Base-by-base conservation (phyloP, 140 eudicot genomes). In the Stevia rebaudiana region DNA sequence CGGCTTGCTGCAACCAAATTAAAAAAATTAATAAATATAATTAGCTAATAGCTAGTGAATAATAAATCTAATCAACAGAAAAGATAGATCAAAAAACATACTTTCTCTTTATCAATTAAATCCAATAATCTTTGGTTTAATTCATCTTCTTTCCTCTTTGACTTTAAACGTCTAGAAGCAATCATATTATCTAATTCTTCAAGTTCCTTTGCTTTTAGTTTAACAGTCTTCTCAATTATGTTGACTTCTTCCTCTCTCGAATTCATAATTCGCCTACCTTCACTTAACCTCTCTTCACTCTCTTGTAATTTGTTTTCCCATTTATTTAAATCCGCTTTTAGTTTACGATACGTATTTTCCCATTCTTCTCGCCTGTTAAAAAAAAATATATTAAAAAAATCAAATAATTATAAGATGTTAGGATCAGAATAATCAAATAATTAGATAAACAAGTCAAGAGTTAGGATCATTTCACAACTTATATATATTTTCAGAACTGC, bases 291-390 rank as follows among this genome's bases (percentile, higher is more conserved):
- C 74, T 83, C 88, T 73, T 94, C 99, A 36, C 80, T 83, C 70
- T 83, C 95, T 61, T 86, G 95, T 72, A 94, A 75, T 33, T 85
- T 86, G 74, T 49, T 86, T 70, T 88, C 97, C 99, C 97, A 85
- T 56, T 85, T 86, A 44, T 21, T 61, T 71, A 94, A 31, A 66
- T 86, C 94, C 65, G 83, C 79, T 74, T 80, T 94, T 48, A 83
- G 97, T 70, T 80, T 88, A 12, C 71, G 48, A 33, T 67, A 48
- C 19, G 78, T 71, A 42, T 65, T 67, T 65, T 79, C 88, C 78
- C 88, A 90, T 4, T 88, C 82, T 64, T 88, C 95, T 65, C 78
- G 69, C 81, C 99, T 94, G 67, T 37, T 71, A 13, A 58, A 47
- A 46, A 21, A 21, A 48, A 52, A 40, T 44, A 41, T 21, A 51